phyloP scores from a whole-genome alignment of 345 rosid genomes.

The Euphorbia lathyris region DNA sequence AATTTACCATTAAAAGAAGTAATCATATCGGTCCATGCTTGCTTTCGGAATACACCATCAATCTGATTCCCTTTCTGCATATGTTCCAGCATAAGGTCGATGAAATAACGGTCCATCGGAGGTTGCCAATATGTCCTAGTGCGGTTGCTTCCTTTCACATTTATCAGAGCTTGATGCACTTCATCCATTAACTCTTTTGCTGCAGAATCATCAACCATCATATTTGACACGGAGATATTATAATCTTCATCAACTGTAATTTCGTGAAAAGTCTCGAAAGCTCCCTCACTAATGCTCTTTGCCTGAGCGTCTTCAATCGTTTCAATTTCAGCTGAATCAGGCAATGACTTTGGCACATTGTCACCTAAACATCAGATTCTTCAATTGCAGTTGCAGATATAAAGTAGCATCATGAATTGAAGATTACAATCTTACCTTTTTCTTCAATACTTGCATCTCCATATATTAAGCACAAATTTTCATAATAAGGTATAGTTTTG shows the following conservation, averaged over 20 bases:
- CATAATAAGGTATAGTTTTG: slow-evolving; percentile 63
- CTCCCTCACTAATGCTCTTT: slow-evolving; percentile 24
- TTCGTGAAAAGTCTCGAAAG: slow-evolving; percentile 29
- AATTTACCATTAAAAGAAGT: slow-evolving; percentile 64
- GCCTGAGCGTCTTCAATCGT: slow-evolving; percentile 4
- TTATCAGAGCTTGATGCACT: slow-evolving; percentile 16
- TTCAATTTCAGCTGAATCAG: slow-evolving; percentile 25
- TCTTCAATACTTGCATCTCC: slow-evolving; percentile 43
- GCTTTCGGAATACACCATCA: slow-evolving; percentile 72
- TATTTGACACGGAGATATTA: slow-evolving; percentile 16
- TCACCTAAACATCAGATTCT: slow-evolving; percentile 26
- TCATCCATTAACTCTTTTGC: slow-evolving; percentile 32
- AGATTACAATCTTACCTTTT: slow-evolving; percentile 38
- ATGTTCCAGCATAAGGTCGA: slow-evolving; percentile 77
- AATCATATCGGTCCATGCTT: slow-evolving; percentile 81
- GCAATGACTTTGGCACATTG: slow-evolving; percentile 17
- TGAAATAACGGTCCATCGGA: slow-evolving; percentile 79
- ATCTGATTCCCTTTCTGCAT: slow-evolving; percentile 65
- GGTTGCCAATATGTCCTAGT: slow-evolving; percentile 78
- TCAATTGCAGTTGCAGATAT: background rate
- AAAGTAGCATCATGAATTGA: slow-evolving; percentile 1
- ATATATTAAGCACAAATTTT: slow-evolving; percentile 59
- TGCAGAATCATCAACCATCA: slow-evolving; percentile 16
- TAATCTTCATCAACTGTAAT: slow-evolving; percentile 36
- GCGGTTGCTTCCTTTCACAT: slow-evolving; percentile 32